Evolutionary conservation across 495 filamentous ascomycete species (phyloP).

Genomic region (Cryomyces minteri): DNA sequence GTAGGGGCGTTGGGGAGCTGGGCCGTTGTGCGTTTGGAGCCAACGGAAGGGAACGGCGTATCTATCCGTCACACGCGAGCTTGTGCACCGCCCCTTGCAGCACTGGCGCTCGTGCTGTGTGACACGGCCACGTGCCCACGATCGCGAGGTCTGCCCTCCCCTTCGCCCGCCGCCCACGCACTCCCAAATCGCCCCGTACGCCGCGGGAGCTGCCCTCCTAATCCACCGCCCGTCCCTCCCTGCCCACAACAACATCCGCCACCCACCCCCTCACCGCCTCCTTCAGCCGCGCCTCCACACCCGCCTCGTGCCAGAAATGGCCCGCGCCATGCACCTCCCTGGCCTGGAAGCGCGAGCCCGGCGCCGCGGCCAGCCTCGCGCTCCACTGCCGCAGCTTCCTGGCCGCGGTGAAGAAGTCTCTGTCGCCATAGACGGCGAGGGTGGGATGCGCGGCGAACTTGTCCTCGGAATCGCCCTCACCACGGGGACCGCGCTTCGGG

Average conservation of each 20-base stretch:
- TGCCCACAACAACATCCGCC: neutral
- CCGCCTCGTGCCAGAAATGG: conserved; percentile 68
- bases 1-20: no score
- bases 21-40: no score
- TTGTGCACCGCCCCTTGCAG: no score
- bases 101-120: no score
- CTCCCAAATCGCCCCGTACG: no score
- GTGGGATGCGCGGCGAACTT: conserved; percentile 40
- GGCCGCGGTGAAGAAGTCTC: conserved; percentile 56
- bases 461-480: conserved; percentile 1
- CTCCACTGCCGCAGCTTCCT: conserved; percentile 56
- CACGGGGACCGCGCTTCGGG: conserved; percentile 8
- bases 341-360: conserved; percentile 26
- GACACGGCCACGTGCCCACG: no score
- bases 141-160: no score
- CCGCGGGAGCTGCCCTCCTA: no score
- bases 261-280: conserved; percentile 26
- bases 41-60: no score
- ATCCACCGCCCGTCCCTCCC: neutral
- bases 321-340: conserved; percentile 49
- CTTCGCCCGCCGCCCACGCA: no score
- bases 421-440: conserved; percentile 60
- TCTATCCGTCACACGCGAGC: no score
- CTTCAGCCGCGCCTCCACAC: conserved; percentile 36
- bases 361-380: conserved; percentile 26